Conservation (phyloP, 139 green algal genomes). For the Picocystis salinarum region DNA sequence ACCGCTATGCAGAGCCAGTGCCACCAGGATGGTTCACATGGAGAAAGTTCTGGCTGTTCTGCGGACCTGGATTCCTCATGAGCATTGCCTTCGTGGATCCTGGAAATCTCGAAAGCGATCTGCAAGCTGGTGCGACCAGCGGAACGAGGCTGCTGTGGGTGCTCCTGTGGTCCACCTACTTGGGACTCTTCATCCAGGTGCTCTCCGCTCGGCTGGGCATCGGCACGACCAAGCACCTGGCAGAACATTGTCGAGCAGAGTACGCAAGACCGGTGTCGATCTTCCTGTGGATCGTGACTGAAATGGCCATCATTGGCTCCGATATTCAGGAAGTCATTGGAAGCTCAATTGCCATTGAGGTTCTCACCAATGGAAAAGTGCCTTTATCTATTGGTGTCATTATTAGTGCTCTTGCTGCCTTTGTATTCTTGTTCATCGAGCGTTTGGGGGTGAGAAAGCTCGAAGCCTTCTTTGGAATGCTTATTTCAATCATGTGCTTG, state of each 20-base stretch:
- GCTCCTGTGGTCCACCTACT: conserved; percentile 47
- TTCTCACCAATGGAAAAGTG: conserved; percentile 38
- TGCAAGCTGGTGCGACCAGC: conserved; percentile 41
- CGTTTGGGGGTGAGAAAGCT: conserved; percentile 31
- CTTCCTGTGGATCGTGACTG: conserved; percentile 60
- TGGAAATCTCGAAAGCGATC: conserved; percentile 68
- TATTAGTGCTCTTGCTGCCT: conserved; percentile 9
- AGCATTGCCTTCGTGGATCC: conserved; percentile 76
- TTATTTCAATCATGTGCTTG: conserved; percentile 38
- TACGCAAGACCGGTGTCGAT: too few species aligned
- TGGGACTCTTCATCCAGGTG: conserved; percentile 62
- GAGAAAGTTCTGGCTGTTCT: conserved; percentile 26
- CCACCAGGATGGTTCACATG: too few species aligned
- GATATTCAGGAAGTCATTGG: conserved; percentile 65
- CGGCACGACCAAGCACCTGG: conserved; percentile 54
- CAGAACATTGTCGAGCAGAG: conserved; percentile 67
- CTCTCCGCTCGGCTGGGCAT: conserved; percentile 60
- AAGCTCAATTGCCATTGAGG: conserved; percentile 48
- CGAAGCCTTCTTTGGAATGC: conserved; percentile 47
- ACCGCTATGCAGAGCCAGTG: too few species aligned
- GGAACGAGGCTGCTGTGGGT: conserved; percentile 57
- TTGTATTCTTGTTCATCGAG: conserved; percentile 22
- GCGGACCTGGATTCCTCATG: conserved; percentile 61
- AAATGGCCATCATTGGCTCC: conserved; percentile 70
- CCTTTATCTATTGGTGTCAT: conserved; percentile 38